These are phyloP conservation scores for Nigrospora osmanthi DNA, from an alignment of 2,329 filamentous ascomycete genomes.

Conservation along the genomic window DNA sequence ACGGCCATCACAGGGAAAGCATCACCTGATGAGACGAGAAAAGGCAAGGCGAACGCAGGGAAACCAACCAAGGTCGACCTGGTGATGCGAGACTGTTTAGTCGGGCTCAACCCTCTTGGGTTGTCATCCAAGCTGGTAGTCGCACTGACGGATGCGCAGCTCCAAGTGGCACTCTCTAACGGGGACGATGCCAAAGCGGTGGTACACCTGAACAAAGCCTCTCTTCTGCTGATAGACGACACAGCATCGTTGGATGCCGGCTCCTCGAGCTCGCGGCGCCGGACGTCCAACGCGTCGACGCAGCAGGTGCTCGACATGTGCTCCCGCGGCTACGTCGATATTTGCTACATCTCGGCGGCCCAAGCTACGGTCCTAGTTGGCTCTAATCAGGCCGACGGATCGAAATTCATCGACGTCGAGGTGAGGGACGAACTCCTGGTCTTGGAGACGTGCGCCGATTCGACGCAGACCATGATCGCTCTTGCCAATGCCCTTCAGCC, in stretches of 20 bases:
- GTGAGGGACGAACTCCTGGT: constrained; percentile 81
- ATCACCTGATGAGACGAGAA: constrained; percentile 6
- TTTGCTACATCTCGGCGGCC: constrained; percentile 81
- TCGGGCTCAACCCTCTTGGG: constrained; percentile 78
- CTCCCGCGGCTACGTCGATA: constrained; percentile 69
- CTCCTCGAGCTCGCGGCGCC: constrained; percentile 23
- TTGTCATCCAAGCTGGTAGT: constrained; percentile 69
- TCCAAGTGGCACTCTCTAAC: constrained; percentile 60
- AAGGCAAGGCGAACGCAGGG: constrained; percentile 18
- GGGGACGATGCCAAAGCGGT: constrained; percentile 55
- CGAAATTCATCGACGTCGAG: constrained; percentile 69
- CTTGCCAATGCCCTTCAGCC: constrained; percentile 75
- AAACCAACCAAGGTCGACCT: constrained; percentile 65
- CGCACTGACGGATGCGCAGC: constrained; percentile 68
- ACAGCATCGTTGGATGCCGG: constrained; percentile 34
- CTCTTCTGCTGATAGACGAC: constrained; percentile 77
- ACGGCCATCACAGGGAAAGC: constrained; percentile 31
- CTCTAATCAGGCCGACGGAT: constrained; percentile 44
- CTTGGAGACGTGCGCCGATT: constrained; percentile 92
- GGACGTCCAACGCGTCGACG: constrained; percentile 29
- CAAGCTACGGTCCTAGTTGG: constrained; percentile 57
- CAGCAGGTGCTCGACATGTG: constrained; percentile 50
- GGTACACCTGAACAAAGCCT: constrained; percentile 70
- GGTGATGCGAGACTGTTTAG: constrained; percentile 69
- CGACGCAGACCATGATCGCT: constrained; percentile 81